Percentiles rank a stretch among this genome's conserved stretches.
These are phyloP conservation scores for Pestalotiopsis sp. DNA, from an alignment of 2,329 filamentous ascomycete genomes.

Conservation along the genomic window DNA sequence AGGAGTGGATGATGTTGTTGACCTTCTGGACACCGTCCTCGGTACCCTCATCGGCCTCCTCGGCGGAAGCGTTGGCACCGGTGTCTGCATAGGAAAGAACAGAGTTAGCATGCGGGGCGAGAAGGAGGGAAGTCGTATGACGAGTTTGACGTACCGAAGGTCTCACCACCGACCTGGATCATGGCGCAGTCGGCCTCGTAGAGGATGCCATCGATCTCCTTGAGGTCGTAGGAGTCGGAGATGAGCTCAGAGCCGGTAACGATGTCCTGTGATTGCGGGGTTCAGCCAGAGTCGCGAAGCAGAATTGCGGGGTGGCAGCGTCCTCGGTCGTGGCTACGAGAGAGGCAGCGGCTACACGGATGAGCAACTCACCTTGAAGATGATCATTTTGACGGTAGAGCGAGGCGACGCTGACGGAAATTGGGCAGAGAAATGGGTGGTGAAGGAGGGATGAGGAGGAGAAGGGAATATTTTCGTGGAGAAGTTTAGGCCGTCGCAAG, in stretches of 20 bases:
- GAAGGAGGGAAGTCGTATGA: not conserved
- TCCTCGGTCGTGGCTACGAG: not conserved
- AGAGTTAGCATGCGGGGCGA: not conserved
- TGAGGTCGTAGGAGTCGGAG: conserved; percentile 90
- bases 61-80: conserved; percentile 95
- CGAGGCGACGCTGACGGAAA: conserved; percentile 14
- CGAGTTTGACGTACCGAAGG: conserved; percentile 63
- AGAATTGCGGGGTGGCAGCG: conserved; percentile 2
- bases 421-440: conserved; percentile 12
- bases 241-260: conserved; percentile 83
- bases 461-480: not conserved
- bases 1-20: conserved; percentile 92
- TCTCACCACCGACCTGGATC: conserved; percentile 77
- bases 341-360: not conserved
- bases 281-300: conserved; percentile 3
- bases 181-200: conserved; percentile 93
- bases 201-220: conserved; percentile 75
- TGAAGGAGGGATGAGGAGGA: not conserved
- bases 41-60: conserved; percentile 77
- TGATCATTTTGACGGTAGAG: conserved; percentile 66
- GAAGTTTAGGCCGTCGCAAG: conserved; percentile 3
- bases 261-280: conserved; percentile 67
- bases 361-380: conserved; percentile 62
- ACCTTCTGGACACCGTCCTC: conserved; percentile 75
- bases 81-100: conserved; percentile 60